Conservation (phyloP, 768 basidiomycete genomes). For the Lactifluus hygrophoroides region DNA sequence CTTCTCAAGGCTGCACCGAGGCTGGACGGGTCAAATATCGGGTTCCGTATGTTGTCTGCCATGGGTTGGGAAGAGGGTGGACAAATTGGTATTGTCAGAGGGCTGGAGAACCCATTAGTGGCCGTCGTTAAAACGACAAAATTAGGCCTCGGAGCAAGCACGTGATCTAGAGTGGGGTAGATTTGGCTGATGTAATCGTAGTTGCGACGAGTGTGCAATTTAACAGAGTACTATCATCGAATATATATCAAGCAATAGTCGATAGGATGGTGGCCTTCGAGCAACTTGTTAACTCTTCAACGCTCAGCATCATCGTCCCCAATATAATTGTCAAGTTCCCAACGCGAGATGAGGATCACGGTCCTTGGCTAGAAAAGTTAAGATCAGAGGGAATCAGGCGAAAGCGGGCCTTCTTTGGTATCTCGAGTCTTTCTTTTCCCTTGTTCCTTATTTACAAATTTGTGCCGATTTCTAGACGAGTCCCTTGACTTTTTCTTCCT, state of each 20-base stretch:
- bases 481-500: constrained; percentile 21
- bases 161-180: not conserved
- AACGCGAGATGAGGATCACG: constrained; percentile 30
- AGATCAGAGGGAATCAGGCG: constrained; percentile 40
- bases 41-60: constrained; percentile 75
- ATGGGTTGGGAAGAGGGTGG: constrained; percentile 93
- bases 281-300: constrained; percentile 49
- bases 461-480: constrained; percentile 31
- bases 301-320: constrained; percentile 56
- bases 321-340: constrained; percentile 58
- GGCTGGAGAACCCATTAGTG: constrained; percentile 61
- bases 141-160: constrained; percentile 65
- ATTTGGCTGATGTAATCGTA: not conserved
- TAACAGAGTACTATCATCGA: too few species aligned
- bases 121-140: constrained; percentile 85
- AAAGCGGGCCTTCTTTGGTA: constrained; percentile 70
- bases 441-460: constrained; percentile 20
- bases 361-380: constrained; percentile 50
- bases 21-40: constrained; percentile 71
- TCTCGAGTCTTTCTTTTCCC: constrained; percentile 20
- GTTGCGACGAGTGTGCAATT: too few species aligned
- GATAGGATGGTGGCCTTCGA: constrained; percentile 42
- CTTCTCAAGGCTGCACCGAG: constrained; percentile 60
- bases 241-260: too few species aligned
- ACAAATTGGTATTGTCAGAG: constrained; percentile 56